These are phyloP conservation scores for Brassica napus DNA, from an alignment of 345 rosid genomes.

Conservation along the genomic window DNA sequence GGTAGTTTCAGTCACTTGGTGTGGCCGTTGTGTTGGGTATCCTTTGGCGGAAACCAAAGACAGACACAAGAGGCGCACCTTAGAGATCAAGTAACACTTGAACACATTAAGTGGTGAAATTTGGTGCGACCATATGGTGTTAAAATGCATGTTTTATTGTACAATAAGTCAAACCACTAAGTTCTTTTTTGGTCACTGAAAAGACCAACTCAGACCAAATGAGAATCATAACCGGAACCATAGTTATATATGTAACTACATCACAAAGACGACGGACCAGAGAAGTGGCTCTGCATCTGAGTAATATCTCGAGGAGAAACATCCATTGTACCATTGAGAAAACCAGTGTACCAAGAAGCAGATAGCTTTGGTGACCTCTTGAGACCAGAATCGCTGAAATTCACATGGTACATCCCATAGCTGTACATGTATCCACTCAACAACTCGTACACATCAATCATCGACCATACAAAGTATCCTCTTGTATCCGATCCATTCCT, in stretches of 20 bases:
- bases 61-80: conserved; percentile 80
- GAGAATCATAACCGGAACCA: too few species aligned
- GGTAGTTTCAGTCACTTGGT: conserved; percentile 81
- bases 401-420: neutral
- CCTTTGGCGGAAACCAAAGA: conserved; percentile 95
- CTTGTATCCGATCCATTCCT: neutral
- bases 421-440: neutral
- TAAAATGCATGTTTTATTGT: too few species aligned
- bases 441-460: neutral
- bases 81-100: conserved; percentile 69
- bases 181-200: too few species aligned
- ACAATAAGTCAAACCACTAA: too few species aligned
- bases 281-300: neutral
- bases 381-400: neutral
- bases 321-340: neutral
- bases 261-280: neutral
- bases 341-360: conserved; percentile 6
- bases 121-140: too few species aligned
- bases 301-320: neutral
- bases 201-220: too few species aligned
- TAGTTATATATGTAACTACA: neutral
- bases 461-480: neutral
- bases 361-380: neutral
- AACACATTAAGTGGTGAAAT: too few species aligned
- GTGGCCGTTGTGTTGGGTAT: conserved; percentile 84